Percentiles rank a stretch among this genome's conserved stretches.
phyloP scores from a whole-genome alignment of 225 moss, liverwort and hornwort species.

The Sphagnum tenellum region DNA sequence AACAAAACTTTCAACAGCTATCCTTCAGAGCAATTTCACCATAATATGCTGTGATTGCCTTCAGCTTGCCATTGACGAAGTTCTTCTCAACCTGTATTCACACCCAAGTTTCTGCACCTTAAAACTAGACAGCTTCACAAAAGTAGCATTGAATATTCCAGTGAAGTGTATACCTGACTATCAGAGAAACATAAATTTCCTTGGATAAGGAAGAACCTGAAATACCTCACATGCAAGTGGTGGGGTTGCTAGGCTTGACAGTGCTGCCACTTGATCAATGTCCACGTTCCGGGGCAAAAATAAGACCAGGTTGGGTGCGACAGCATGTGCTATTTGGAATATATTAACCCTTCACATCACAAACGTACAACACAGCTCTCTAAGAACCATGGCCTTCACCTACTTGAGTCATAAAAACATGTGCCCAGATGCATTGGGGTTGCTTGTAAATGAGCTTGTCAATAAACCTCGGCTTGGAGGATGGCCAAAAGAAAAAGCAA shows the following conservation, averaged over 20 bases:
- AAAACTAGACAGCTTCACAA: too few relatives aligned
- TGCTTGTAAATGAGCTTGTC: too few relatives aligned
- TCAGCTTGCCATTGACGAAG: conserved; percentile 66
- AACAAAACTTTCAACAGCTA: too few relatives aligned
- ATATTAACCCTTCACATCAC: conserved; percentile 50
- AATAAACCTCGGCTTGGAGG: too few relatives aligned
- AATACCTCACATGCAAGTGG: conserved; percentile 74
- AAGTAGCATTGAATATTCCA: too few relatives aligned
- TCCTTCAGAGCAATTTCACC: conserved; percentile 38
- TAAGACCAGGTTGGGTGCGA: conserved; percentile 62
- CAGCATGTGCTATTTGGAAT: conserved; percentile 58
- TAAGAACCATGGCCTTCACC: too few relatives aligned
- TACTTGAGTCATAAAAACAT: too few relatives aligned
- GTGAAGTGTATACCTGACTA: too few relatives aligned
- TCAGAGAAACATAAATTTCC: too few relatives aligned
- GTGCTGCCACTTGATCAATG: conserved; percentile 54
- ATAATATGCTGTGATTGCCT: conserved; percentile 85
- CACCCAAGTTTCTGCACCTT: too few relatives aligned
- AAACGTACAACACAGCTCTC: background rate
- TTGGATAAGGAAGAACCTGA: too few relatives aligned
- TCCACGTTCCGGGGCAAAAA: conserved; percentile 93
- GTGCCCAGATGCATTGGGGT: too few relatives aligned
- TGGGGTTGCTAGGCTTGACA: conserved; percentile 67
- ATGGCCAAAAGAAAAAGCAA: background rate
- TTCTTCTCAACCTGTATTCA: conserved; percentile 66